phyloP scores from a whole-genome alignment of 257 asterid species.

The Haberlea rhodopensis region DNA sequence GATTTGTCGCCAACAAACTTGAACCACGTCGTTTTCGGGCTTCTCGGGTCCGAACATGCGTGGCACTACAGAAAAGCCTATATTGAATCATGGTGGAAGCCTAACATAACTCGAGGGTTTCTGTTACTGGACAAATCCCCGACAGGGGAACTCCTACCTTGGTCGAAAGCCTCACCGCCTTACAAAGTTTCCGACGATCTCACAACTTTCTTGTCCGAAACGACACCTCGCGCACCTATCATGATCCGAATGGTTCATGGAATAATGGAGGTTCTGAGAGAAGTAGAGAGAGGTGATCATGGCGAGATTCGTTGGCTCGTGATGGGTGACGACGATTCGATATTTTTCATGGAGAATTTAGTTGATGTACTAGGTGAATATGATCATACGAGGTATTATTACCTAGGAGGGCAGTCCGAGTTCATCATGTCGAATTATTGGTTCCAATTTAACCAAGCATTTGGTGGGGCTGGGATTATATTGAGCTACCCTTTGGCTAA shows the following conservation, averaged over 20 bases:
- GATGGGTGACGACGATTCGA: constrained; percentile 73
- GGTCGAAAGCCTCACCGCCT: constrained; percentile 49
- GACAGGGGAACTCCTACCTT: constrained; percentile 39
- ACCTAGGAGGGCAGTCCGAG: constrained; percentile 62
- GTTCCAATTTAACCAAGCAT: constrained; percentile 55
- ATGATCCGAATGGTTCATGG: constrained; percentile 61
- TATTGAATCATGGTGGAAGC: constrained; percentile 62
- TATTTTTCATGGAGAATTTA: constrained; percentile 61
- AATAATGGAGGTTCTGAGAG: constrained; percentile 49
- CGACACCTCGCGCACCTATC: constrained; percentile 27
- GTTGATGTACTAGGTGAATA: constrained; percentile 41
- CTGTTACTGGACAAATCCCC: constrained; percentile 49
- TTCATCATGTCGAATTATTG: constrained; percentile 45
- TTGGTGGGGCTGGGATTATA: constrained; percentile 73
- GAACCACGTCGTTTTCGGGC: constrained; percentile 52
- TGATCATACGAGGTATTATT: constrained; percentile 56
- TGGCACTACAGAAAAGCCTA: constrained; percentile 41
- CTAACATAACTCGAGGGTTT: constrained; percentile 38
- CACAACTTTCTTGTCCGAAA: constrained; percentile 28
- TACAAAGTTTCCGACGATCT: constrained; percentile 43
- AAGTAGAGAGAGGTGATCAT: constrained; percentile 19
- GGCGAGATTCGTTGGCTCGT: constrained; percentile 56
- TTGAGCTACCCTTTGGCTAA: constrained; percentile 58
- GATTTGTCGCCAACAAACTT: constrained; percentile 34
- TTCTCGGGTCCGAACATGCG: constrained; percentile 46